phyloP scores from a whole-genome alignment of 768 basidiomycete genomes.

The Hypsizygus marmoreus region DNA sequence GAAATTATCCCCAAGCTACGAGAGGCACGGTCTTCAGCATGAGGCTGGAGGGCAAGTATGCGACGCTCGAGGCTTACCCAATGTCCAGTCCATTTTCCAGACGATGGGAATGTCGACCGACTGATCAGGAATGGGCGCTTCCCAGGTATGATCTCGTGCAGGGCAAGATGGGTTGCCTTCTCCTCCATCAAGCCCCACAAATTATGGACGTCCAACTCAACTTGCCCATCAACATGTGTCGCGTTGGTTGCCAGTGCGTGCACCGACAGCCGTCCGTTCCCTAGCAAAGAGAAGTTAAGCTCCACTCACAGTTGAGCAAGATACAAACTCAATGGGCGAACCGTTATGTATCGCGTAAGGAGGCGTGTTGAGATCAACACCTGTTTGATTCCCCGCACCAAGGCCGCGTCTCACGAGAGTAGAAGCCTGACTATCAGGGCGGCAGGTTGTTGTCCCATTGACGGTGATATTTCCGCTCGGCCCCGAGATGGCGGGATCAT shows the following conservation, averaged over 20 bases:
- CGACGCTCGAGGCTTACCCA: slow-evolving; percentile 46
- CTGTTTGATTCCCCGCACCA: slow-evolving; percentile 49
- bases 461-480: slow-evolving; percentile 77
- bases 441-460: slow-evolving; percentile 62
- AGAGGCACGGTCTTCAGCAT: slow-evolving; percentile 6
- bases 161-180: slow-evolving; percentile 60
- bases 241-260: slow-evolving; percentile 72
- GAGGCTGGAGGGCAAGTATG: not conserved
- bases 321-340: slow-evolving; percentile 22
- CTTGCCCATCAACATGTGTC: slow-evolving; percentile 61
- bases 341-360: slow-evolving; percentile 77
- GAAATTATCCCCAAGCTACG: slow-evolving; percentile 74
- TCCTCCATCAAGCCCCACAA: slow-evolving; percentile 75
- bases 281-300: slow-evolving; percentile 39
- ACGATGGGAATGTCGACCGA: slow-evolving; percentile 67
- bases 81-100: slow-evolving; percentile 73
- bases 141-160: slow-evolving; percentile 53
- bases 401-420: slow-evolving; percentile 43
- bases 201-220: slow-evolving; percentile 71
- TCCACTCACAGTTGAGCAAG: slow-evolving; percentile 4
- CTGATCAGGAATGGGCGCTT: slow-evolving; percentile 72
- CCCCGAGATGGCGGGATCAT: slow-evolving; percentile 61
- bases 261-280: slow-evolving; percentile 49
- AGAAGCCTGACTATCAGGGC: slow-evolving; percentile 15
- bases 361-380: slow-evolving; percentile 55